These are phyloP conservation scores for Parsonsia alboflavescens DNA, from an alignment of 257 asterid species.

Conservation along the genomic window DNA sequence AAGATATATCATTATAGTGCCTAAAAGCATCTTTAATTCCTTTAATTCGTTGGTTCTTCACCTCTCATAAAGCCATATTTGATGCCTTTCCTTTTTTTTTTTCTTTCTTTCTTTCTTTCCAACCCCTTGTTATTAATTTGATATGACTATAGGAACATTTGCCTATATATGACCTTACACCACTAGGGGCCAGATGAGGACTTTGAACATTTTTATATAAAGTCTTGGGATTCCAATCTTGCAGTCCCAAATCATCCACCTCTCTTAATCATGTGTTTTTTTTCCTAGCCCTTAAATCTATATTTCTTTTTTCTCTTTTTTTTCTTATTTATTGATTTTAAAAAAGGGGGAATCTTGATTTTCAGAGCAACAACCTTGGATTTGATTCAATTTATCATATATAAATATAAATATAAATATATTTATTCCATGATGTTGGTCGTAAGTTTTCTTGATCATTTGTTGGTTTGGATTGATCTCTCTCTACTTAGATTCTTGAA, in stretches of 20 bases:
- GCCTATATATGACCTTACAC: conserved; percentile 7
- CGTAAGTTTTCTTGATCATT: conserved; percentile 3
- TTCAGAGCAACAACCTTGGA: conserved; percentile 20
- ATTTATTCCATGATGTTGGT: conserved; percentile 3
- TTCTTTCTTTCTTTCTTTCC: too few species aligned
- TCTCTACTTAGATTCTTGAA: conserved; percentile 1
- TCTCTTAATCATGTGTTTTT: conserved; percentile 25
- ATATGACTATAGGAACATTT: conserved; percentile 14
- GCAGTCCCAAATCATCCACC: conserved; percentile 27
- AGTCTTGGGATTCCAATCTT: conserved; percentile 30
- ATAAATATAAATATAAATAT: too few species aligned
- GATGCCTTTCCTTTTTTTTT: conserved; percentile 20
- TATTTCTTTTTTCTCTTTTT: too few species aligned
- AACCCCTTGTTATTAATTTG: conserved; percentile 5
- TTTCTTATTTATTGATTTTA: too few species aligned
- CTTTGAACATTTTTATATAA: conserved; percentile 3
- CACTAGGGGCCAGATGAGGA: neutral
- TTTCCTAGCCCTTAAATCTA: neutral
- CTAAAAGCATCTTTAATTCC: conserved; percentile 18
- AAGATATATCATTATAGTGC: conserved; percentile 11
- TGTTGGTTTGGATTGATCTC: conserved; percentile 14
- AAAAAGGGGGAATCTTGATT: conserved; percentile 30
- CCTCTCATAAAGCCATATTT: conserved; percentile 20
- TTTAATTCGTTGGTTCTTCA: conserved; percentile 13
- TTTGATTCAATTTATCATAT: neutral